Conservation (phyloP, 2,329 filamentous ascomycete genomes). For the Colletotrichum cereale region DNA sequence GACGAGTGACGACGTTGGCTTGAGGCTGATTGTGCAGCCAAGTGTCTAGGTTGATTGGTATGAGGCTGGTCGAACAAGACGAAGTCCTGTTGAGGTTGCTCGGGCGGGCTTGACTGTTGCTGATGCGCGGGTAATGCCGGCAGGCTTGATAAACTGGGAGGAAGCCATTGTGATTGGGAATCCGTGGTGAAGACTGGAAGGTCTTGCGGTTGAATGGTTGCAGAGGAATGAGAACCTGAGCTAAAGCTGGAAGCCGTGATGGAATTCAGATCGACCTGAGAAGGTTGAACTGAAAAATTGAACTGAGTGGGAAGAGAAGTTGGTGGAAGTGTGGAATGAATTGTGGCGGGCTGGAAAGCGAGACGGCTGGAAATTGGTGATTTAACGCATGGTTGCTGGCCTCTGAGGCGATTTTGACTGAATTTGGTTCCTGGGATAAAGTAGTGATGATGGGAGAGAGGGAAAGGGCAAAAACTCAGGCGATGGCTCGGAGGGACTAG, state of each 20-base stretch:
- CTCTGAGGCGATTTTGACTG: background rate
- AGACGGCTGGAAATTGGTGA: constrained; percentile 7
- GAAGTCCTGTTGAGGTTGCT: constrained; percentile 75
- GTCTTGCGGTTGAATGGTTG: constrained; percentile 75
- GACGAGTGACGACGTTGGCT: constrained; percentile 60
- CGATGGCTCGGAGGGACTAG: constrained; percentile 44
- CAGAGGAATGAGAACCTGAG: constrained; percentile 68
- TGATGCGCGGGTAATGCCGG: constrained; percentile 70
- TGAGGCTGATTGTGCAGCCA: constrained; percentile 48
- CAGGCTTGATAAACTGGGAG: constrained; percentile 74
- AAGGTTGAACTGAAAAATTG: constrained; percentile 77
- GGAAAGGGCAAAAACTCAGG: constrained; percentile 50
- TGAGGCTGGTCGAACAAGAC: constrained; percentile 76
- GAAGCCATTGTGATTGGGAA: constrained; percentile 84
- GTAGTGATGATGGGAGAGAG: constrained; percentile 62
- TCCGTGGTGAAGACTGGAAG: constrained; percentile 85
- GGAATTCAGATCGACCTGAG: constrained; percentile 84
- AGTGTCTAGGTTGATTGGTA: constrained; percentile 58
- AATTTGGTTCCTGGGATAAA: constrained; percentile 42
- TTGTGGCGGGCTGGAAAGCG: constrained; percentile 33
- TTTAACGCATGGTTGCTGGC: constrained; percentile 37
- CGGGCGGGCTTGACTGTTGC: constrained; percentile 61
- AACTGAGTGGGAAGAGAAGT: constrained; percentile 73
- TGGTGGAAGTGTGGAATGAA: constrained; percentile 66
- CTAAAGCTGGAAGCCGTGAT: constrained; percentile 77